Evolutionary conservation across 768 basidiomycete species (phyloP).

Genomic region (Tricholoma sp.): DNA sequence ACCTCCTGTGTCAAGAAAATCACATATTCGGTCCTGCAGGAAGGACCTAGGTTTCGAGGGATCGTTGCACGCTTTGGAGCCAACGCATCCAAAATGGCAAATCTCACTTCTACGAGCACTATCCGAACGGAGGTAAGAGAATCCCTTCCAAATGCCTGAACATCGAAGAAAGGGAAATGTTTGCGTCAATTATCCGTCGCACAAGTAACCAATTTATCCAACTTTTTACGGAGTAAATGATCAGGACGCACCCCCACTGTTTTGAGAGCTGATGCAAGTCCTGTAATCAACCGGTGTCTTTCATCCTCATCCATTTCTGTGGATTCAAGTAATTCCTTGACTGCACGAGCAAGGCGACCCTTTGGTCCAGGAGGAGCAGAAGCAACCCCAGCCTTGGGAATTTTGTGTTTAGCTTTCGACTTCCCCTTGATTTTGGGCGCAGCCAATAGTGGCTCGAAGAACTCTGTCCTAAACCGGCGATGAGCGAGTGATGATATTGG

Average conservation of each 20-base stretch:
- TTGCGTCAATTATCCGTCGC: slow-evolving; percentile 4
- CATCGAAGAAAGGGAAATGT: background rate
- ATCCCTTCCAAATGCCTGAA: background rate
- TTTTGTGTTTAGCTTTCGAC: slow-evolving; percentile 45
- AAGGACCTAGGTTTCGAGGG: slow-evolving; percentile 26
- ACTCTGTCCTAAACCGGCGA: slow-evolving; percentile 67
- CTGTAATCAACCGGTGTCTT: slow-evolving; percentile 38
- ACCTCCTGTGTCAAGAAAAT: slow-evolving; percentile 21
- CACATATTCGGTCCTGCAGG: slow-evolving; percentile 27
- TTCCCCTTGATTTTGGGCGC: slow-evolving; percentile 62
- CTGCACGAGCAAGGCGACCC: slow-evolving; percentile 63
- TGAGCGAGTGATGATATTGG: slow-evolving; percentile 59
- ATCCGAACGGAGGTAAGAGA: background rate
- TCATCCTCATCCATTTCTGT: slow-evolving; percentile 43
- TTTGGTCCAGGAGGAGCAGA: slow-evolving; percentile 47
- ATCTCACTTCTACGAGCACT: background rate
- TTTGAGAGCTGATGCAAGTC: slow-evolving; percentile 46
- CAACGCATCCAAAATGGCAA: background rate
- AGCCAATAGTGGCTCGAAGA: slow-evolving; percentile 63
- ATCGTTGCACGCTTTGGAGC: slow-evolving; percentile 5
- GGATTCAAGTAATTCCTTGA: slow-evolving; percentile 58
- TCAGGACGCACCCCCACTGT: slow-evolving; percentile 53
- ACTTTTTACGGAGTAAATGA: slow-evolving; percentile 62
- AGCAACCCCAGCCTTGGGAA: slow-evolving; percentile 34
- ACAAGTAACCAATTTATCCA: slow-evolving; percentile 49